Base-by-base conservation (phyloP, 2,329 filamentous ascomycete species). In the Aureobasidium leucospermi region DNA sequence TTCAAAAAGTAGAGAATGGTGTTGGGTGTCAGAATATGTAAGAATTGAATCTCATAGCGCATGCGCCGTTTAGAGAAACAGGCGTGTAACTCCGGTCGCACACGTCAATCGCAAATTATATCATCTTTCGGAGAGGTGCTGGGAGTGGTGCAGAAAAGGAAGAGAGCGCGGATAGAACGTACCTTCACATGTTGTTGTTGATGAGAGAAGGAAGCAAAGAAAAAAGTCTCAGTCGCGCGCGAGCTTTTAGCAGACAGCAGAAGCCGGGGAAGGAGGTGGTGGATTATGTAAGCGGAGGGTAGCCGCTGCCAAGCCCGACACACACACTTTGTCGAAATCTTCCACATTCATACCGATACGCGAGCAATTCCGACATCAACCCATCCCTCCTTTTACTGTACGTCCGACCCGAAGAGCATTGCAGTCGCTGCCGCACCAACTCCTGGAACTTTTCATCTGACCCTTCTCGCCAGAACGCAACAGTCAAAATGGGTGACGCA, bases 41-140 rank as follows among this genome's bases (percentile, higher is more conserved):
- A 96, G 91, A 55, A 72, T 85, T 86, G 77, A 91, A 89, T 95
- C 88, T 96, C 91, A 96, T 71, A 69, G 79, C 75, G 83, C 78
- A 82, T 78, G 77, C 72, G 78, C 81, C 87, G 86, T 91, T 86
- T 87, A 82, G 86, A 88, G 80, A 82, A 89, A 85, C 91, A 84
- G 91, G 92, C 91, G 88, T 87, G 90, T 85, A 88, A 79, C 81
- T 90, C 90, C 92, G 85, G 85, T 79, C 79, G 75, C 75, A 75
- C 78, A 81, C 83, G 88, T 96, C 91, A 95, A 93, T 93, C 91
- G 92, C 91, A 96, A 96, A 96, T 96, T 96, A 90, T 89, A 80
- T 88, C 91, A 96, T 96, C 92, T 89, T 87, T 67, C 53, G 34
- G 19, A 53, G 55, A 16, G 2, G 41, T 62, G 48, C 38, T 47